These are phyloP conservation scores for Alternaria ethzedia DNA, from an alignment of 2,329 filamentous ascomycete genomes.

Conservation along the genomic window DNA sequence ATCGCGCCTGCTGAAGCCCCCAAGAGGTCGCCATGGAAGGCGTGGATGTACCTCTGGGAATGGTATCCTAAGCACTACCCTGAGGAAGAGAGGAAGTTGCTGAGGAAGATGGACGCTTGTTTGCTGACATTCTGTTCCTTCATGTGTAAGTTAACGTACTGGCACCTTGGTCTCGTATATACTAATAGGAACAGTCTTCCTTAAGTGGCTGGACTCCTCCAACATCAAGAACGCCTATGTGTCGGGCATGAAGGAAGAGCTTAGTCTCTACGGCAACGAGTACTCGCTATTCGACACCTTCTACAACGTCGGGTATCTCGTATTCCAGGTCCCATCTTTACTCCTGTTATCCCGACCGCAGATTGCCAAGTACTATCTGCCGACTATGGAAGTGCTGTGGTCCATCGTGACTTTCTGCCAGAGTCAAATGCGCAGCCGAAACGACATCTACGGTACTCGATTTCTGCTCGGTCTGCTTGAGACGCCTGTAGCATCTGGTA, in stretches of 20 bases:
- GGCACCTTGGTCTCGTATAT: too few species aligned
- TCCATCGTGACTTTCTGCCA: constrained; percentile 50
- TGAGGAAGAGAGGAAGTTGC: constrained; percentile 40
- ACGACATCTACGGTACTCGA: constrained; percentile 50
- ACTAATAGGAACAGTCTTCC: constrained; percentile 38
- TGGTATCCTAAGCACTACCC: constrained; percentile 48
- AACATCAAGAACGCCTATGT: constrained; percentile 56
- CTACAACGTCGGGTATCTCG: constrained; percentile 49
- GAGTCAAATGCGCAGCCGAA: constrained; percentile 46
- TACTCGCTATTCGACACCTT: constrained; percentile 60
- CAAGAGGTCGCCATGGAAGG: constrained; percentile 47
- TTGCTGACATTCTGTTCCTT: constrained; percentile 47
- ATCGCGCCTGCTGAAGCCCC: constrained; percentile 45
- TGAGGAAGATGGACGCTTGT: constrained; percentile 47
- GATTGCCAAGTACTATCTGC: constrained; percentile 46
- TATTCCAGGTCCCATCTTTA: constrained; percentile 49
- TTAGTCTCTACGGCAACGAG: constrained; percentile 60
- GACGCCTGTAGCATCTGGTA: constrained; percentile 46
- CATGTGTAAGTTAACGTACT: constrained; percentile 38
- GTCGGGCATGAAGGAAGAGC: constrained; percentile 43
- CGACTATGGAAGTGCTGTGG: constrained; percentile 51
- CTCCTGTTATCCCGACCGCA: constrained; percentile 48
- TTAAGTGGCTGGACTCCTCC: constrained; percentile 48
- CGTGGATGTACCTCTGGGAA: constrained; percentile 48
- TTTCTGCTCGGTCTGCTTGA: constrained; percentile 48